phyloP scores from a whole-genome alignment of 179 eudicot genomes.

The Vitellaria paradoxa region DNA sequence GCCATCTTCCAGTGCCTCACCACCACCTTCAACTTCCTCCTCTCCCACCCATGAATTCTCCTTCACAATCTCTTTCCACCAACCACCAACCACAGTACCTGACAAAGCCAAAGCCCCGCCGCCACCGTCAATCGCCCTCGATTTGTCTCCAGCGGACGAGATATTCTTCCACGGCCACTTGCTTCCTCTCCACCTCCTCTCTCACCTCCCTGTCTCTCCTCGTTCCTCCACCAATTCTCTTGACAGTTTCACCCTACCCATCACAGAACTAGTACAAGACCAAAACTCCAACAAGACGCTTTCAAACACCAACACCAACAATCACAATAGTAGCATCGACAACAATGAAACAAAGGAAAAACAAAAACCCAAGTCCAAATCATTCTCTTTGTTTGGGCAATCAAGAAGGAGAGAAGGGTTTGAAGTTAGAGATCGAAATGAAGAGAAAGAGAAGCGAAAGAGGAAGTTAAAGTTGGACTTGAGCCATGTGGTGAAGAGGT shows the following conservation, averaged over 20 bases:
- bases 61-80: slow-evolving; percentile 20
- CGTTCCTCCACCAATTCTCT: slow-evolving; percentile 60
- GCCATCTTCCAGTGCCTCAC: not conserved
- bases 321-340: too few relatives aligned
- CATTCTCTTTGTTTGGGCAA: slow-evolving; percentile 50
- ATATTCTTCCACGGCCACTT: slow-evolving; percentile 93
- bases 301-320: not conserved
- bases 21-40: not conserved
- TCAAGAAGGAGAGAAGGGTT: slow-evolving; percentile 39
- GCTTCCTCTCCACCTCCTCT: slow-evolving; percentile 81
- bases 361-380: slow-evolving; percentile 26
- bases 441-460: slow-evolving; percentile 27
- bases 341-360: not conserved
- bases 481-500: slow-evolving; percentile 49
- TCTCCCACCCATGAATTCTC: slow-evolving; percentile 20
- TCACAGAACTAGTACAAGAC: not conserved
- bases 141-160: slow-evolving; percentile 85
- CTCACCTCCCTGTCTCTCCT: slow-evolving; percentile 56
- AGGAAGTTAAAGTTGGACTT: slow-evolving; percentile 44
- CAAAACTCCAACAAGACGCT: not conserved
- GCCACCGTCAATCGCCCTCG: slow-evolving; percentile 40
- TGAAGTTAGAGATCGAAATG: slow-evolving; percentile 21
- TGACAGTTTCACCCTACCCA: slow-evolving; percentile 54
- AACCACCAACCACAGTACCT: not conserved
- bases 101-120: slow-evolving; percentile 4